Conservation (phyloP, 2,329 filamentous ascomycete species). For the Elsinoe arachidis region DNA sequence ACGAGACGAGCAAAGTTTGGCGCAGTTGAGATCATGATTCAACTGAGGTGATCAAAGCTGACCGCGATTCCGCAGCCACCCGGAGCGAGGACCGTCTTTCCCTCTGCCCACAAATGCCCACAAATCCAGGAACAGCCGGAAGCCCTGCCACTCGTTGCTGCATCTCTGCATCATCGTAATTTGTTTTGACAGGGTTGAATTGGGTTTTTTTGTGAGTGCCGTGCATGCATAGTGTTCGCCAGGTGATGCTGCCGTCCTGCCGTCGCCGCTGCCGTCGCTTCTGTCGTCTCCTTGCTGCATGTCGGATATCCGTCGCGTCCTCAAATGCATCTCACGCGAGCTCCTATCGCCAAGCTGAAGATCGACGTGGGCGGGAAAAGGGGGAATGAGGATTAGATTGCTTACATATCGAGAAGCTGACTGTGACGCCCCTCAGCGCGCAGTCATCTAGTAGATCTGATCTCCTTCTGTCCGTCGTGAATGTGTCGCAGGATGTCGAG, state of each 20-base stretch:
- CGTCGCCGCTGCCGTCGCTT: background rate
- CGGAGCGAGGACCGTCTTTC: background rate
- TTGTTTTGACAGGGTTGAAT: background rate
- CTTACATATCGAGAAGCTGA: conserved; percentile 1
- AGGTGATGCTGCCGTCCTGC: background rate
- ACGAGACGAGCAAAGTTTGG: background rate
- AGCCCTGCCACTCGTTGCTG: background rate
- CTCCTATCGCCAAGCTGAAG: background rate
- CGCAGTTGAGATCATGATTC: background rate
- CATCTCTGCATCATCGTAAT: background rate
- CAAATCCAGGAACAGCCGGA: background rate
- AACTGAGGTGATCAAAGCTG: no score
- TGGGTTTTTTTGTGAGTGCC: background rate
- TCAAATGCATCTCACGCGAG: background rate
- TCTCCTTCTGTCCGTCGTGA: background rate
- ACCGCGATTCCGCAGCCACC: background rate
- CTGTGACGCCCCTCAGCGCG: background rate
- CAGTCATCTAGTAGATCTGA: background rate
- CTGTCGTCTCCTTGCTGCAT: background rate
- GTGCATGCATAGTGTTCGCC: background rate
- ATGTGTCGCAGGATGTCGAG: background rate
- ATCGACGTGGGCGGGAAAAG: background rate
- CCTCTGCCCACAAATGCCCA: no score
- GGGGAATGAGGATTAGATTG: background rate
- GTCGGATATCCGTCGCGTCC: background rate